Conservation (phyloP, 352 stramenopile species). For the Phytopythium kandeliae region DNA sequence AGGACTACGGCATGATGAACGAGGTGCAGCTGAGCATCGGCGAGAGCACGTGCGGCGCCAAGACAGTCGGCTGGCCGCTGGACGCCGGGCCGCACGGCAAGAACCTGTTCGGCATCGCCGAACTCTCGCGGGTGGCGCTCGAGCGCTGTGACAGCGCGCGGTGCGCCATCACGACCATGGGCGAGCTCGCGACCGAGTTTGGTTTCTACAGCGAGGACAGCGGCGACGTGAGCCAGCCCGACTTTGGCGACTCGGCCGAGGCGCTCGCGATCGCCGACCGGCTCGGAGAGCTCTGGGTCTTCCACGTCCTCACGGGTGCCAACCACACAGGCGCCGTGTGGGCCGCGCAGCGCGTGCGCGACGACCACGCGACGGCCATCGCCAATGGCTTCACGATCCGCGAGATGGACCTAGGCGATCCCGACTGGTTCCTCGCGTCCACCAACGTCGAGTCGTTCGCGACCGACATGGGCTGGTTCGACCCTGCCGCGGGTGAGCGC, state of each 20-base stretch:
- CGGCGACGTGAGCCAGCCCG: conserved; percentile 46
- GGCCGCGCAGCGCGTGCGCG: conserved; percentile 89
- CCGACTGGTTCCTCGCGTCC: conserved; percentile 86
- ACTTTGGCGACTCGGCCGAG: conserved; percentile 75
- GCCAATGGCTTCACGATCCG: conserved; percentile 94
- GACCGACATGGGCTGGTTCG: conserved; percentile 82
- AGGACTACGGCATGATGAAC: conserved; percentile 95
- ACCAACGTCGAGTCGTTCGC: conserved; percentile 83
- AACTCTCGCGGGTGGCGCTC: conserved; percentile 88
- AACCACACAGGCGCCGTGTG: conserved; percentile 87
- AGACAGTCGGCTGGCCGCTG: conserved; percentile 68
- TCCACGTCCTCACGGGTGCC: conserved; percentile 91
- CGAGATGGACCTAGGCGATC: conserved; percentile 71
- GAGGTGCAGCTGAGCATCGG: conserved; percentile 92
- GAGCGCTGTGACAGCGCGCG: conserved; percentile 83
- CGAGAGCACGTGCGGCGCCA: conserved; percentile 90
- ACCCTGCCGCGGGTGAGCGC: conserved; percentile 26
- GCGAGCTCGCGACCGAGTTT: conserved; percentile 86
- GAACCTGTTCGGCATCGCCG: conserved; percentile 88
- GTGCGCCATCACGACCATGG: conserved; percentile 88
- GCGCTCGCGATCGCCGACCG: conserved; percentile 85
- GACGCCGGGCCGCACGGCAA: conserved; percentile 52
- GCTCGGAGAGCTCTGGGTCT: conserved; percentile 89
- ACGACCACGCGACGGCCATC: conserved; percentile 86
- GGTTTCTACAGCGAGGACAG: conserved; percentile 93